Evolutionary conservation across 2,329 filamentous ascomycete species (phyloP).

Genomic region (Penicillium hesseltinei): DNA sequence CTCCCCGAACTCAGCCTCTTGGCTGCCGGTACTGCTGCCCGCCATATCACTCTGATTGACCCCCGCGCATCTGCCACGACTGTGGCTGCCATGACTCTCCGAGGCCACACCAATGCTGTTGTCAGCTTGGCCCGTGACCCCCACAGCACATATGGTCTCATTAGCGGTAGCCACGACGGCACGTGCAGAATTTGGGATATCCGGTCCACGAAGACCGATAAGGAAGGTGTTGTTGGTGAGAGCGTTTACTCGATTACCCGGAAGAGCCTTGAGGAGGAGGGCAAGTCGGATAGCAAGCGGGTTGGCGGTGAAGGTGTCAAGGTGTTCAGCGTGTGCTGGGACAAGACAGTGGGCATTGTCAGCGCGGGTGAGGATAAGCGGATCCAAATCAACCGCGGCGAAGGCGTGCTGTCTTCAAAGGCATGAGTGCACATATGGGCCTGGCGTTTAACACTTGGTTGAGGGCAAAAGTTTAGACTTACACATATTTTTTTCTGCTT

Average conservation of each 20-base stretch:
- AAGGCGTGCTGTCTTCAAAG: slow-evolving; percentile 45
- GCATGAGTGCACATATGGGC: slow-evolving; percentile 28
- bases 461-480: slow-evolving; percentile 33
- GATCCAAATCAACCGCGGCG: slow-evolving; percentile 82
- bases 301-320: slow-evolving; percentile 80
- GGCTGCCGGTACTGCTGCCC: slow-evolving; percentile 75
- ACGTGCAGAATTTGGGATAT: slow-evolving; percentile 95
- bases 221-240: slow-evolving; percentile 61
- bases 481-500: slow-evolving; percentile 11
- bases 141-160: slow-evolving; percentile 75
- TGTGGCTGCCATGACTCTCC: slow-evolving; percentile 83
- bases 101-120: slow-evolving; percentile 78
- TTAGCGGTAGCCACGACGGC: slow-evolving; percentile 87
- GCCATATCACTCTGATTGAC: slow-evolving; percentile 91
- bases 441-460: slow-evolving; percentile 31
- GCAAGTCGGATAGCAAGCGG: slow-evolving; percentile 56
- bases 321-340: slow-evolving; percentile 87
- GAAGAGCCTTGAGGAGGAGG: slow-evolving; percentile 66
- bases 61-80: slow-evolving; percentile 73
- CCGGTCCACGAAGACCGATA: slow-evolving; percentile 62
- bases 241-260: slow-evolving; percentile 75
- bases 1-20: slow-evolving; percentile 64
- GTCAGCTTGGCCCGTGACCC: slow-evolving; percentile 60
- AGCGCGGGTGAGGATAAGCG: slow-evolving; percentile 90
- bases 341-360: slow-evolving; percentile 80